Evolutionary conservation across 2,329 filamentous ascomycete species (phyloP).

Genomic region (Celoporthe dispersa): DNA sequence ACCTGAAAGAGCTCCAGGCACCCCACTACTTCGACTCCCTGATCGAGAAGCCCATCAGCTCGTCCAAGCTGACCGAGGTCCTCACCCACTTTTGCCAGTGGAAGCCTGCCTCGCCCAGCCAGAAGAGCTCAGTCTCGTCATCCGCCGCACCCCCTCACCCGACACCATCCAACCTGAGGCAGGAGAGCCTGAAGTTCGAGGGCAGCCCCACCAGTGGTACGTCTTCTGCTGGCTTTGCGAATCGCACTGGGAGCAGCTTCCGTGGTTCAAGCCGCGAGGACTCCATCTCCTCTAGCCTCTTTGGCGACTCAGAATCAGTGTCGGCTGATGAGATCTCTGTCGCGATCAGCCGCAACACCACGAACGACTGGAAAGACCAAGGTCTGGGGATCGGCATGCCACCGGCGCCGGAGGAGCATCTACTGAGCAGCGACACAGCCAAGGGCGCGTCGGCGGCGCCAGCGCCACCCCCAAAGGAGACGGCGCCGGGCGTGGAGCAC

Average conservation of each 20-base stretch:
- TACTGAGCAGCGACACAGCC: slow-evolving; percentile 41
- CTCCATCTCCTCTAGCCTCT: slow-evolving; percentile 85
- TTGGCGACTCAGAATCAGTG: slow-evolving; percentile 82
- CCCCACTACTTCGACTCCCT: slow-evolving; percentile 95
- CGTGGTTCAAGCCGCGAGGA: slow-evolving; percentile 82
- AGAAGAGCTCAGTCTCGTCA: slow-evolving; percentile 46
- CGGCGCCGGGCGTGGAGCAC: slow-evolving; percentile 52
- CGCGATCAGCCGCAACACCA: slow-evolving; percentile 72
- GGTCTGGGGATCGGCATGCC: slow-evolving; percentile 86
- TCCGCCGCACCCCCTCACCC: slow-evolving; percentile 62
- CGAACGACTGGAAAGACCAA: slow-evolving; percentile 78
- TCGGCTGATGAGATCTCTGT: slow-evolving; percentile 79
- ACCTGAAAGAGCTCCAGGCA: slow-evolving; percentile 94
- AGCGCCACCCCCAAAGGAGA: slow-evolving; percentile 49
- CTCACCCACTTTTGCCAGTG: slow-evolving; percentile 88
- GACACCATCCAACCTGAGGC: slow-evolving; percentile 67
- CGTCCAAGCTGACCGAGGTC: slow-evolving; percentile 87
- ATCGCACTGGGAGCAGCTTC: slow-evolving; percentile 74
- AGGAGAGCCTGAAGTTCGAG: slow-evolving; percentile 66
- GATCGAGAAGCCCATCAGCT: slow-evolving; percentile 95
- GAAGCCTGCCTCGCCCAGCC: slow-evolving; percentile 71
- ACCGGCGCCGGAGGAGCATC: slow-evolving; percentile 54
- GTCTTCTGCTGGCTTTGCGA: slow-evolving; percentile 69
- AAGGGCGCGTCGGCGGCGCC: slow-evolving; percentile 59
- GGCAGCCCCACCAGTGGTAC: slow-evolving; percentile 80